Evolutionary conservation across 768 basidiomycete genomes (phyloP), one percentile per base, ranked within the genome.

Genomic region (Phlebiopsis flavidoalba): DNA sequence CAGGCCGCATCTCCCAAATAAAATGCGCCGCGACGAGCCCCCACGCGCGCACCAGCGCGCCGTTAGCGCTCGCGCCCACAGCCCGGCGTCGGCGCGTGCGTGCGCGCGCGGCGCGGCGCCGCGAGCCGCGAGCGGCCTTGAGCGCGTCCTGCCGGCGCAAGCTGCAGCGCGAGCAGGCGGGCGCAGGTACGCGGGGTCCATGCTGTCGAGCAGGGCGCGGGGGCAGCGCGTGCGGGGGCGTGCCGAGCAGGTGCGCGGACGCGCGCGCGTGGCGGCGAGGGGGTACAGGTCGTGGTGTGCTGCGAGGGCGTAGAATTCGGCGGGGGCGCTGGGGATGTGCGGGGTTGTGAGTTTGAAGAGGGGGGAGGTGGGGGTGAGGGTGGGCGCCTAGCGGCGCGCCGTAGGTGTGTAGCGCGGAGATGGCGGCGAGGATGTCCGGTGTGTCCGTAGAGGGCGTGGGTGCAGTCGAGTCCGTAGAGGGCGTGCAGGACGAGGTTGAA

Each of bases 11-110:
- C 72, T 91, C 90, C 90, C 90, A 92, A 8, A 87, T 87, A 8
- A 92, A 80, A 73, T 91, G 91, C 8, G 90, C 89, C 1, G 87
- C 83, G 19, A 89, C 90, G 24, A 92, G 73, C 14, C 88, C 87
- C 73, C 73, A 75, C 22, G 69, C 72, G 21, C 71, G 62, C 12
- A 64, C 62, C 24, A 73, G 56, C 57, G 64, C 61, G 19, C 60
- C 63, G 48, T n/a, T 71, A 70, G 52, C 67, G 57, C 46, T 22
- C 50, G 5, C 56, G 33, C 46, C 58, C 57, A 64, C 71, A 71
- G 40, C 53, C 12, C 51, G n/a, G 52, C 11, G 64, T 69, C 19
- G 61, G 62, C 37, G 58, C 21, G 60, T 75, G 74, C 35, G 59
- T 47, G n/a, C n/a, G n/a, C n/a, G n/a, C 15, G 19, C 59, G 7